A percentile compares a stretch with the other conserved stretches of the same genome.
phyloP scores from a whole-genome alignment of 2,329 filamentous ascomycete species.

The Aspergillus sp. region DNA sequence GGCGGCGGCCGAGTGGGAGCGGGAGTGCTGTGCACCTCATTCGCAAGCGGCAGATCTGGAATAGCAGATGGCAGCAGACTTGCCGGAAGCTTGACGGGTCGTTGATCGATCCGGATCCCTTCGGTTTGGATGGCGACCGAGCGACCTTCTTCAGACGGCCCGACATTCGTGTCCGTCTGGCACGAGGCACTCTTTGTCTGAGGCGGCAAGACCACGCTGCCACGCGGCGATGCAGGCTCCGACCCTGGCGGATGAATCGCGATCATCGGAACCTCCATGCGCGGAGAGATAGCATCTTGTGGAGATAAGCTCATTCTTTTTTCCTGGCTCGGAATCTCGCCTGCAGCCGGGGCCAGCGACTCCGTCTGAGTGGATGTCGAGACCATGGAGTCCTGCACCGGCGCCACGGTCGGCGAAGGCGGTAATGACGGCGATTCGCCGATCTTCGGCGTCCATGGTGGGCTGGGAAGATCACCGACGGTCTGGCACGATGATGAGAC shows the following conservation, averaged over 20 bases:
- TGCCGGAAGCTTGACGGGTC: conserved; percentile 63
- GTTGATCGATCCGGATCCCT: conserved; percentile 74
- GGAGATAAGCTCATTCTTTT: conserved; percentile 9
- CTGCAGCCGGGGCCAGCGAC: conserved; percentile 1
- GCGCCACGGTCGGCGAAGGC: not conserved
- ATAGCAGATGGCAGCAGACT: conserved; percentile 75
- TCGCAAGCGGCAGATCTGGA: conserved; percentile 40
- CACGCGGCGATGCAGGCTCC: conserved; percentile 67
- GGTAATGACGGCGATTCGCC: conserved; percentile 12
- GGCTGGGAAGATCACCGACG: conserved; percentile 28
- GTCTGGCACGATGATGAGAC: conserved; percentile 39
- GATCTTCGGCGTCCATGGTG: conserved; percentile 28
- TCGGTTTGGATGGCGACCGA: conserved; percentile 74
- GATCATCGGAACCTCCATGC: conserved; percentile 67
- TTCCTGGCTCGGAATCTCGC: conserved; percentile 6
- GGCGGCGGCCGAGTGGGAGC: conserved; percentile 1
- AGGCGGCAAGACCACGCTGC: conserved; percentile 68
- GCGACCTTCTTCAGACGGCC: conserved; percentile 37
- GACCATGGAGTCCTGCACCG: conserved; percentile 14
- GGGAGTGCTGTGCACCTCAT: conserved; percentile 1
- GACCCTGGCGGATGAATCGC: conserved; percentile 83
- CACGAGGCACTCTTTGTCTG: conserved; percentile 72
- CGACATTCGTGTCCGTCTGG: conserved; percentile 55
- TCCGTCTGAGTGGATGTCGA: conserved; percentile 31
- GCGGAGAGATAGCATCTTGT: conserved; percentile 8